phyloP scores from a whole-genome alignment of 352 stramenopile species.

The Globisporangium nagaii region DNA sequence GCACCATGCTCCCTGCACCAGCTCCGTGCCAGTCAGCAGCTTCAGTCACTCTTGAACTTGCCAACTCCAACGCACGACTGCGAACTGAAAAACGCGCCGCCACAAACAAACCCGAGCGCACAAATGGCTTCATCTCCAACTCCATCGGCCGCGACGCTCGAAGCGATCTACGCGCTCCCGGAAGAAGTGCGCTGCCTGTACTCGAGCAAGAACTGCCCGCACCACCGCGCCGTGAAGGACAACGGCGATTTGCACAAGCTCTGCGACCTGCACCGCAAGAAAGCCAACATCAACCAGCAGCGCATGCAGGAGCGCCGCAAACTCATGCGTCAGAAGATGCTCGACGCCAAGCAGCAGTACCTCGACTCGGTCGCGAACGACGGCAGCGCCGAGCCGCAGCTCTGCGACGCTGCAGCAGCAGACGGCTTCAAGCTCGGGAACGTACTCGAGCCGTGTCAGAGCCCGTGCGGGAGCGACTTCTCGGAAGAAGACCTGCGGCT shows the following conservation, averaged over 20 bases:
- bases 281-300: conserved; percentile 55
- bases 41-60: conserved; percentile 2
- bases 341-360: conserved; percentile 7
- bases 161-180: conserved; percentile 11
- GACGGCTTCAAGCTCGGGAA: not conserved
- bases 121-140: conserved; percentile 1
- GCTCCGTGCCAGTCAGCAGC: too few relatives aligned
- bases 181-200: conserved; percentile 28
- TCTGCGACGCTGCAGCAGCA: not conserved
- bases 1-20: too few relatives aligned
- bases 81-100: not conserved
- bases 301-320: conserved; percentile 30
- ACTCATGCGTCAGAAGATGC: conserved; percentile 9
- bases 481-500: conserved; percentile 9
- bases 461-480: conserved; percentile 8
- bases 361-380: not conserved
- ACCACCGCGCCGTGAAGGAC: conserved; percentile 35
- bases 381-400: not conserved
- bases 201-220: conserved; percentile 49
- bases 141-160: conserved; percentile 7
- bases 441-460: not conserved
- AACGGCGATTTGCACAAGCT: conserved; percentile 48
- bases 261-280: conserved; percentile 50
- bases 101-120: not conserved
- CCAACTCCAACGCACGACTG: not conserved